These are phyloP conservation scores for Globisporangium middletonii DNA, from an alignment of 352 stramenopile species.

Conservation along the genomic window DNA sequence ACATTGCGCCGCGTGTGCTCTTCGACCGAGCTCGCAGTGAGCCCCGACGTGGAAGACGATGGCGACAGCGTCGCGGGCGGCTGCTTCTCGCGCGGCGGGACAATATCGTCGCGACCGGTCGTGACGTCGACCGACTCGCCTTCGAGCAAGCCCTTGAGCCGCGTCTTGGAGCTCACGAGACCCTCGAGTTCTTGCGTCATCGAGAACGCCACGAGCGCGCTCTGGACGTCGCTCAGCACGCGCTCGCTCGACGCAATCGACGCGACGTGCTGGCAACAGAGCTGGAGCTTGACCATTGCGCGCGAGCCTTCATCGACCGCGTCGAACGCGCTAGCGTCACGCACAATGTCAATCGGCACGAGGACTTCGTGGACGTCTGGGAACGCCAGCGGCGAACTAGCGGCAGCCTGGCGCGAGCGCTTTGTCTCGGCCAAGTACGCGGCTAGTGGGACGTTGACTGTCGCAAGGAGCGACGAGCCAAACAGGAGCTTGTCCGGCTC, in stretches of 20 bases:
- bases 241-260: conserved; percentile 9
- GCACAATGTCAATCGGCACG: conserved; percentile 28
- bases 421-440: conserved; percentile 28
- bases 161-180: conserved; percentile 57
- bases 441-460: conserved; percentile 35
- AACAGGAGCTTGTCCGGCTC: conserved; percentile 70
- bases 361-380: conserved; percentile 43
- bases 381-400: not conserved
- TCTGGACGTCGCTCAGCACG: conserved; percentile 2
- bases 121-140: conserved; percentile 68
- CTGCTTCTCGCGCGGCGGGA: conserved; percentile 4
- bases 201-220: conserved; percentile 30
- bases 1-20: conserved; percentile 7
- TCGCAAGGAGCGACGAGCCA: conserved; percentile 56
- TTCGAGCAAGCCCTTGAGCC: conserved; percentile 63
- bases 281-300: conserved; percentile 37
- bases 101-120: conserved; percentile 29
- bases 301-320: conserved; percentile 11
- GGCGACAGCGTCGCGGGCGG: conserved; percentile 12
- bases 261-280: conserved; percentile 34
- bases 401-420: not conserved
- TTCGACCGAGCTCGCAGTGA: conserved; percentile 23
- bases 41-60: conserved; percentile 9
- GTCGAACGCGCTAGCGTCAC: not conserved
- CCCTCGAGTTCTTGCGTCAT: conserved; percentile 50